These are phyloP conservation scores for Begonia peltatifolia DNA, from an alignment of 306 rosid genomes.

Conservation along the genomic window DNA sequence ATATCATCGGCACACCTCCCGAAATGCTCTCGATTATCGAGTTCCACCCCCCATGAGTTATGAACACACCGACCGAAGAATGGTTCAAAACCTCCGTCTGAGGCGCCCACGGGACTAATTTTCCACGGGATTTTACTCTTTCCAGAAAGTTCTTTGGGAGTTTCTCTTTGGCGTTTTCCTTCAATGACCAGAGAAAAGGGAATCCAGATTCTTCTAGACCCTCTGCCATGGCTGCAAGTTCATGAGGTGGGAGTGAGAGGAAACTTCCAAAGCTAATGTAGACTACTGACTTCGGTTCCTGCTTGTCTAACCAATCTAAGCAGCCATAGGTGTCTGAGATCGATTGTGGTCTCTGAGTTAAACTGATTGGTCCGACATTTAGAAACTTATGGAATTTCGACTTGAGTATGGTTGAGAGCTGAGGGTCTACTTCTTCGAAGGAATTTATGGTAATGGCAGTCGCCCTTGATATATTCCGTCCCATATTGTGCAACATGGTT, in stretches of 20 bases:
- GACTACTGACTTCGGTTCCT: slow-evolving; percentile 25
- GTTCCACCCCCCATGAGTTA: slow-evolving; percentile 68
- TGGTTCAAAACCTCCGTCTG: slow-evolving; percentile 33
- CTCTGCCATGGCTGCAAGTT: slow-evolving; percentile 27
- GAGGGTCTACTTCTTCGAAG: slow-evolving; percentile 22
- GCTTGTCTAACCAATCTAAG: slow-evolving; percentile 39
- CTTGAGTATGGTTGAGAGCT: slow-evolving; percentile 11
- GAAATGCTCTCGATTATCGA: slow-evolving; percentile 39
- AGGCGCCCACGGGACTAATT: slow-evolving; percentile 49
- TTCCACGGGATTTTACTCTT: slow-evolving; percentile 21
- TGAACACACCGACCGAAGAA: slow-evolving; percentile 26
- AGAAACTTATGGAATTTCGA: slow-evolving; percentile 19
- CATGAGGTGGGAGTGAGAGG: slow-evolving; percentile 39
- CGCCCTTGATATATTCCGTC: slow-evolving; percentile 33
- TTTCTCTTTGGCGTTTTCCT: slow-evolving; percentile 22
- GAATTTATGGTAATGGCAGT: slow-evolving; percentile 52
- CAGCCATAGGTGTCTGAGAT: slow-evolving; percentile 21
- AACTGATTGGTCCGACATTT: slow-evolving; percentile 49
- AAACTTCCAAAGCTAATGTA: slow-evolving; percentile 53
- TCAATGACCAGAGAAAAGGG: slow-evolving; percentile 51
- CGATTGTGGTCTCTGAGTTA: slow-evolving; percentile 14
- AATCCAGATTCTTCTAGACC: slow-evolving; percentile 29
- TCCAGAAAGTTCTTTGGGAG: slow-evolving; percentile 25
- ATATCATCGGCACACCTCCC: slow-evolving; percentile 55
- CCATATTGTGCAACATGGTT: slow-evolving; percentile 42